Evolutionary conservation across 2,329 filamentous ascomycete genomes (phyloP).

Genomic region (Colletotrichum godetiae): DNA sequence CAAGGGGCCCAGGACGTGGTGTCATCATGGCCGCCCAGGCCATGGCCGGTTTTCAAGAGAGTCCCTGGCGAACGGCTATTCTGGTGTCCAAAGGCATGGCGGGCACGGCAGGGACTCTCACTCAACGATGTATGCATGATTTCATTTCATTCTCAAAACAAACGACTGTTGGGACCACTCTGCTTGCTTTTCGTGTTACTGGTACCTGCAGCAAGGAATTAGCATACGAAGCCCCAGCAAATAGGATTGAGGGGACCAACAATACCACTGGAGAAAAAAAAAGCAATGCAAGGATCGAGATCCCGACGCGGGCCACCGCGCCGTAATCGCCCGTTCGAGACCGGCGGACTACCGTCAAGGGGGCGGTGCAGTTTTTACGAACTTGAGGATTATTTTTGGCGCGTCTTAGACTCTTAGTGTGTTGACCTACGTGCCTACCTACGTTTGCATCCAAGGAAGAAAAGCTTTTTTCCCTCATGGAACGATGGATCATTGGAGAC

Average conservation of each 20-base stretch:
- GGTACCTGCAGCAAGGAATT: background rate
- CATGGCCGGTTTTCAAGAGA: background rate
- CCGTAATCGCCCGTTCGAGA: conserved; percentile 17
- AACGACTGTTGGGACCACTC: background rate
- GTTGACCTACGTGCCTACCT: background rate
- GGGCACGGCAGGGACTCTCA: background rate
- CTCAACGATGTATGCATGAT: background rate
- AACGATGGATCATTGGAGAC: background rate
- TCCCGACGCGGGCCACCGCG: background rate
- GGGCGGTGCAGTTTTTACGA: background rate
- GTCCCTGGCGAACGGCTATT: background rate
- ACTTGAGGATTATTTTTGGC: background rate
- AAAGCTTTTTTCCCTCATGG: background rate
- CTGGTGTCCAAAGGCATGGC: background rate
- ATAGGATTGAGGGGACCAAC: background rate
- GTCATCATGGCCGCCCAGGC: background rate
- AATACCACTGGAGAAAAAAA: no score
- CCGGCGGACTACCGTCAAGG: conserved; percentile 18
- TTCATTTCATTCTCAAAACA: background rate
- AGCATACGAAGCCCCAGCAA: background rate
- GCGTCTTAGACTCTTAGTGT: background rate
- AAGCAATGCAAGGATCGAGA: conserved; percentile 5
- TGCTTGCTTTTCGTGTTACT: background rate
- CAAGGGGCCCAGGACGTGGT: background rate
- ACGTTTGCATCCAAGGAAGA: background rate